Conservation (phyloP, 2,329 filamentous ascomycete species). For the Xylaria arbuscula region DNA sequence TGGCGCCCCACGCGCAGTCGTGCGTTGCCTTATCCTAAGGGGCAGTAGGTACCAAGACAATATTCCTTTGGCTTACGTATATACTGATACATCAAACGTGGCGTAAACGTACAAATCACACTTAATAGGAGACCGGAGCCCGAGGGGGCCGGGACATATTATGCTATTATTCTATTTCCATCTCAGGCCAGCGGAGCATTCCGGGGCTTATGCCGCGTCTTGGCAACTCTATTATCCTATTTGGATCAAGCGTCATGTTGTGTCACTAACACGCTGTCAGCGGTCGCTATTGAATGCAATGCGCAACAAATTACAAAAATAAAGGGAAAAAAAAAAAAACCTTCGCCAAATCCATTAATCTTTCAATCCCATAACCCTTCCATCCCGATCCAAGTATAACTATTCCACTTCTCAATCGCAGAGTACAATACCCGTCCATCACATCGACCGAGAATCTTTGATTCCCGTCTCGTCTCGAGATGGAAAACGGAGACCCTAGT, state of each 20-base stretch:
- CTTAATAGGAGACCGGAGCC: not conserved
- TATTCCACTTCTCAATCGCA: not conserved
- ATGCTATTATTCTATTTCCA: not conserved
- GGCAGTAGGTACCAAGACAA: not conserved
- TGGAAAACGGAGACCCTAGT: slow-evolving; percentile 13
- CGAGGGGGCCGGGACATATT: not conserved
- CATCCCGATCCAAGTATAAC: not conserved
- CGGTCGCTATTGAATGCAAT: not conserved
- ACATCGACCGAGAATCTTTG: not conserved
- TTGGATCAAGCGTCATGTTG: slow-evolving; percentile 24
- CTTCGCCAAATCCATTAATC: not conserved
- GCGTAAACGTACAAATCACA: not conserved
- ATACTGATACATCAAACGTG: not conserved
- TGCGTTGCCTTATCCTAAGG: no score
- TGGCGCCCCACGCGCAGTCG: no score
- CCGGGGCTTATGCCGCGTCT: slow-evolving; percentile 9
- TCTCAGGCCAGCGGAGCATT: not conserved
- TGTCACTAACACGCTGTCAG: slow-evolving; percentile 11
- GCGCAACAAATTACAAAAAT: not conserved
- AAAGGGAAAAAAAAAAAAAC: not conserved
- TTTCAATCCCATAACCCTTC: not conserved
- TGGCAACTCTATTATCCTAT: slow-evolving; percentile 9
- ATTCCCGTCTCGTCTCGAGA: not conserved
- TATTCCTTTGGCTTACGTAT: not conserved
- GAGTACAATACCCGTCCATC: slow-evolving; percentile 5